Evolutionary conservation across 352 stramenopile genomes (phyloP), one percentile per base, ranked within the genome.

Genomic region (Pythium utonaiense): DNA sequence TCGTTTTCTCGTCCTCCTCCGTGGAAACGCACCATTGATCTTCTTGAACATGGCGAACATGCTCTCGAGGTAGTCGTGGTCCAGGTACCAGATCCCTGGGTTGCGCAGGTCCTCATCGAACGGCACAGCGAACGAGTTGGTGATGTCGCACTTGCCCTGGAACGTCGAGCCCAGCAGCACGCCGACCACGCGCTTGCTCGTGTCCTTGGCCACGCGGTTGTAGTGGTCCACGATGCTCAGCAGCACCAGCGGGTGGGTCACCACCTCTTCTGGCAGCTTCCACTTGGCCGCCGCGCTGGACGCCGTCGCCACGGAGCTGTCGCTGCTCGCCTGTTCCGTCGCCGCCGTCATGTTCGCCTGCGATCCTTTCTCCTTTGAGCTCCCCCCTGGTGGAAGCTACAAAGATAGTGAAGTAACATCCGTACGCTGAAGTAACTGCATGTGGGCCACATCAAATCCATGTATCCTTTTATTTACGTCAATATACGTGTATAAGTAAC

Each of bases 141-240:
- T 97, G 66, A 97, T 89, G 71, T 98, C 91, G 67, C 93, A 96
- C 57, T 93, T 95, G 69, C 96, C 96, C 64, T 98, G 96, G 67
- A 90, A 95, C 9, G 91, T 96, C 31, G 86, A 96, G 25, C 97
- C 97, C 41, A 99, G 86, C 53, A 99, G 76, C 25, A 99, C 96
- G 52, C 97, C 97, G 7, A 99, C 96, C n/a, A 98, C 97, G 49
- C 97, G 89, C 77, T 99, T 99, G 67, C 92, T 96, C 36, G 97
- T 99, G 70, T 99, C 97, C 53, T 96, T 96, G 7, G 96, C 97
- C 36, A 99, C 96, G 64, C 97, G 92, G 72, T 99, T 99, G 83
- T 99, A 99, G 76, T 99, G 97, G 82, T 99, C 97, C 48, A 98
- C 96, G 50, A 98, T 98, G 64, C 89, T 98, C 50, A 99, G 82